phyloP scores from a whole-genome alignment of 2,329 filamentous ascomycete genomes.

The Venturiaceae sp. region DNA sequence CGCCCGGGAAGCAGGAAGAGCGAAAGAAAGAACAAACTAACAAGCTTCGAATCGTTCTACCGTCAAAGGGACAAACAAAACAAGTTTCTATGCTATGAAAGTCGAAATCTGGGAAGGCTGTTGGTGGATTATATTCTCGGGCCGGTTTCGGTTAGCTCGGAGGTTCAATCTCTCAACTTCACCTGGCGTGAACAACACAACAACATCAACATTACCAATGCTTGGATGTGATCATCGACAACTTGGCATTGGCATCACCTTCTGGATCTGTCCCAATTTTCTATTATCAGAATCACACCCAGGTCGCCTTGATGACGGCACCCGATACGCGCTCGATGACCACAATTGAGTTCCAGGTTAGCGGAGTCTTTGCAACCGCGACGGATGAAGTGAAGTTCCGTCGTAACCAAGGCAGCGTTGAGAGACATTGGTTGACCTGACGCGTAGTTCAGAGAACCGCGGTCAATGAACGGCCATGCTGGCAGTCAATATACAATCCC shows the following conservation, averaged over 20 bases:
- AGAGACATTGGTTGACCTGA: neutral
- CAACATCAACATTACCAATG: neutral
- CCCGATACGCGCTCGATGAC: neutral
- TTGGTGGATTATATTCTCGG: neutral
- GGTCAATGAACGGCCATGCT: neutral
- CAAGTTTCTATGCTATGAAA: neutral
- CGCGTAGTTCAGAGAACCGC: neutral
- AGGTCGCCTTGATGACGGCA: neutral
- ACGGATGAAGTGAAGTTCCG: neutral
- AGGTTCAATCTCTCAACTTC: neutral
- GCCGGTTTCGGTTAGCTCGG: neutral
- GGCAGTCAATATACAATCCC: neutral
- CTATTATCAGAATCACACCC: neutral
- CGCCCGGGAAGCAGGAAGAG: neutral
- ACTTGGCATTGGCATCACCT: neutral
- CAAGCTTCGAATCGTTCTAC: neutral
- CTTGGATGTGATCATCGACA: neutral
- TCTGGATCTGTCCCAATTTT: neutral
- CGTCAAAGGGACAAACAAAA: neutral
- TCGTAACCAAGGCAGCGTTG: neutral
- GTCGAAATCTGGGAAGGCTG: neutral
- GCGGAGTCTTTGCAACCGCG: neutral
- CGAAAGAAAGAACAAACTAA: neutral
- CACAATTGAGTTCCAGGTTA: neutral
- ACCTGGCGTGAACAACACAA: neutral